Evolutionary conservation across 2,329 filamentous ascomycete genomes (phyloP).

Genomic region (Phaeophleospora eucalypticola): DNA sequence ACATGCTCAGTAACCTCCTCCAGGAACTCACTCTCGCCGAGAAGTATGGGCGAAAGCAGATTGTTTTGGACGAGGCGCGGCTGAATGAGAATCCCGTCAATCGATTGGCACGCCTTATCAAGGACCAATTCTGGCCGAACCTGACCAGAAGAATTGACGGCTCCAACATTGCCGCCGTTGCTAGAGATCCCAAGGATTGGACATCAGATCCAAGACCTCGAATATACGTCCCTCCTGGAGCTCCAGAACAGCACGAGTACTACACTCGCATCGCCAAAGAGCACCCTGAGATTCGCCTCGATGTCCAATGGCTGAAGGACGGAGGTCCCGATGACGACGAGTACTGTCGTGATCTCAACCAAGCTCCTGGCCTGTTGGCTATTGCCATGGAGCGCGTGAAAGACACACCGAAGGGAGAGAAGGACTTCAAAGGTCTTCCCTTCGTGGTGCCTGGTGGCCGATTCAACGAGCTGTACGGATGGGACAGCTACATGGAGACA

Average conservation of each 20-base stretch:
- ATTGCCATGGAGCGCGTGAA: constrained; percentile 71
- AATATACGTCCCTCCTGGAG: constrained; percentile 83
- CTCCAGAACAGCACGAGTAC: constrained; percentile 84
- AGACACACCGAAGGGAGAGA: constrained; percentile 64
- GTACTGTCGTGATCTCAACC: constrained; percentile 76
- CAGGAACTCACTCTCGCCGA: constrained; percentile 92
- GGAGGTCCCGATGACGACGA: constrained; percentile 63
- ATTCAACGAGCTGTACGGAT: constrained; percentile 98
- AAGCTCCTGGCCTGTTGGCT: constrained; percentile 82
- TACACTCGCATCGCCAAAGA: constrained; percentile 76
- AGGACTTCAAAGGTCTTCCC: constrained; percentile 72
- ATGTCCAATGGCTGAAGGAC: constrained; percentile 75
- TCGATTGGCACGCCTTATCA: constrained; percentile 79
- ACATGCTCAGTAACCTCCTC: constrained; percentile 93
- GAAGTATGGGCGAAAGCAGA: constrained; percentile 82
- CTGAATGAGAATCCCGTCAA: constrained; percentile 94
- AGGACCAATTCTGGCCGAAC: constrained; percentile 87
- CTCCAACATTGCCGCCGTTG: constrained; percentile 79
- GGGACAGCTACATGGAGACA: constrained; percentile 99
- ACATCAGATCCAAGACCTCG: constrained; percentile 82
- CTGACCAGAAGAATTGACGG: constrained; percentile 87
- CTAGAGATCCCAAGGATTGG: constrained; percentile 91
- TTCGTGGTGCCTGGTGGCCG: constrained; percentile 97
- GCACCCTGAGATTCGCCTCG: constrained; percentile 77
- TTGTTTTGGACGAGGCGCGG: constrained; percentile 84